Evolutionary conservation across 179 eudicot genomes (phyloP), one percentile per base, ranked within the genome.

Genomic region (Camellia oleifera): DNA sequence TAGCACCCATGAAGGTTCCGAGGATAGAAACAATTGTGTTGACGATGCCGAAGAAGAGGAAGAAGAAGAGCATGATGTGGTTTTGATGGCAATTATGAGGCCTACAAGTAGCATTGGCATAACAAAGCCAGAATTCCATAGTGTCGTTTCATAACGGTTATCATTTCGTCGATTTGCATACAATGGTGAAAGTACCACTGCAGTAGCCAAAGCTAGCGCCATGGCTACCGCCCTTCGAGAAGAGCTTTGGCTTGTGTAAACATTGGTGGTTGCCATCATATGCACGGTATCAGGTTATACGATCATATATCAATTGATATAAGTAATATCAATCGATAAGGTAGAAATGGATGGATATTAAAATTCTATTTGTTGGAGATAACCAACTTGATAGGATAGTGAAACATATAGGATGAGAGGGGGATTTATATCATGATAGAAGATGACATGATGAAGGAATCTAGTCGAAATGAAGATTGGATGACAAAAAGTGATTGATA

Each of bases 21-120:
- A 20, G 6, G 90, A 71, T 1, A 70, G 71, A 46, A 79, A 53
- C 6, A 83, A 32, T 10, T 4, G 44, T 15, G 23, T 69, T 69
- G 12, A 15, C 65, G 71, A 57, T 4, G 90, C 78, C 0, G 86
- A 70, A 0, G 87, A 84, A 2, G 91, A 84, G 3, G 91, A 84
- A 13, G 81, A 70, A 2, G 91, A 82, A 0, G 84, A 68, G 0
- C 87, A 85, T 2, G 91, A 87, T 10, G 94, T 91, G 11, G 91
- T 88, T 80, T 84, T 93, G 7, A 94, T 94, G 17, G 98, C 98
- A 6, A 94, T 91, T 45, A 94, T 92, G 11, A 94, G 85, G 6
- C 93, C 97, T 0, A 92, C 93, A 13, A 94, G 79, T 2, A 94
- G 84, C 89, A 88, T 78, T 40, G 97, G 98, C 74, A 94, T 85